These are phyloP conservation scores for Pisolithus sp. DNA, from an alignment of 768 basidiomycete species.

Conservation along the genomic window DNA sequence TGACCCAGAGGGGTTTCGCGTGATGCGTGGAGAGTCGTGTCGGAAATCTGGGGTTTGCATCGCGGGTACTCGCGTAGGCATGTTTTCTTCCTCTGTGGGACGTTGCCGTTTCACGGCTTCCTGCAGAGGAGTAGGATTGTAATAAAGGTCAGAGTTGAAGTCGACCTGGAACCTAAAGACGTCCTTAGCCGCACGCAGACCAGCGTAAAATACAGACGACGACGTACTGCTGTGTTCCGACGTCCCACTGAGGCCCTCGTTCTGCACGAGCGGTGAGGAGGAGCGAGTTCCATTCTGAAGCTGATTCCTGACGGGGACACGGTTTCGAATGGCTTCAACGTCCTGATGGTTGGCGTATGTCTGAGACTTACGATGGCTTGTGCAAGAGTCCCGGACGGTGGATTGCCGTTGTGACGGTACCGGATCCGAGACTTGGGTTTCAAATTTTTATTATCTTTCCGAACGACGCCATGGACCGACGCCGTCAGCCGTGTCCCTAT, in stretches of 20 bases:
- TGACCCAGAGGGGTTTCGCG: slow-evolving; percentile 25
- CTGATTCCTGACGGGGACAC: slow-evolving; percentile 47
- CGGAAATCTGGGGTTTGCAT: slow-evolving; percentile 31
- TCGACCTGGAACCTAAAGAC: slow-evolving; percentile 66
- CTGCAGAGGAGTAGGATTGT: slow-evolving; percentile 56
- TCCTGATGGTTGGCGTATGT: not conserved
- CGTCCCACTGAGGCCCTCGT: slow-evolving; percentile 83
- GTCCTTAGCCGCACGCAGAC: not conserved
- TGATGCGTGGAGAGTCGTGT: slow-evolving; percentile 29
- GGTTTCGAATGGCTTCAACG: not conserved
- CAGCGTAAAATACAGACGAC: not conserved
- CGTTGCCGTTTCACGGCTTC: slow-evolving; percentile 40
- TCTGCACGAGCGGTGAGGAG: slow-evolving; percentile 73
- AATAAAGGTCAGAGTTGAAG: slow-evolving; percentile 64
- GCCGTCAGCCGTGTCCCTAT: slow-evolving; percentile 57
- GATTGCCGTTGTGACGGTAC: slow-evolving; percentile 57
- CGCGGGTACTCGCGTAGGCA: slow-evolving; percentile 16
- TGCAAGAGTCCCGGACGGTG: slow-evolving; percentile 36
- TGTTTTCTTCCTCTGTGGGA: slow-evolving; percentile 24
- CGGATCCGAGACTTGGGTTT: slow-evolving; percentile 21
- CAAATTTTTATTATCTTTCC: slow-evolving; percentile 46
- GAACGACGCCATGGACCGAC: slow-evolving; percentile 53
- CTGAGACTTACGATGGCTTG: slow-evolving; percentile 56
- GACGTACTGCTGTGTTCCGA: slow-evolving; percentile 78
- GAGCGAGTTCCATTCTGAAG: slow-evolving; percentile 83